Evolutionary conservation across 2,329 filamentous ascomycete species (phyloP).

Genomic region (Aspergillus bombycis): DNA sequence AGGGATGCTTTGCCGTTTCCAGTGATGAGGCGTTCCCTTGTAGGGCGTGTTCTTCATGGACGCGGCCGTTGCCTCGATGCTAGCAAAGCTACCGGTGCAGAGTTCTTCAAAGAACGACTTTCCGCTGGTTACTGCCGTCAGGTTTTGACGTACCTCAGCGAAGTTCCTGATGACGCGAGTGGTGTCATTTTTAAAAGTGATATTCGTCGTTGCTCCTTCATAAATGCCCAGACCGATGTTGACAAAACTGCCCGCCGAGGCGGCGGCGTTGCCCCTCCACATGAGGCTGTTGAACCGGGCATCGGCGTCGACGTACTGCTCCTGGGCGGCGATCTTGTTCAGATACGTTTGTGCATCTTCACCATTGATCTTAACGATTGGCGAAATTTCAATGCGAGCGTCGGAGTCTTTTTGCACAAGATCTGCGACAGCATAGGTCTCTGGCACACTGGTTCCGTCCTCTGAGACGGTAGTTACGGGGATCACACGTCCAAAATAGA

Average conservation of each 20-base stretch:
- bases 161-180: neutral
- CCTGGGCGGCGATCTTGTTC: conserved; percentile 21
- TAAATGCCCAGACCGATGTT: conserved; percentile 22
- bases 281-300: conserved; percentile 39
- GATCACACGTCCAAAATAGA: conserved; percentile 8
- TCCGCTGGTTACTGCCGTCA: conserved; percentile 41
- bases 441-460: conserved; percentile 7
- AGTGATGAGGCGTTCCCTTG: conserved; percentile 13
- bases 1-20: conserved; percentile 18
- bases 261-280: conserved; percentile 11
- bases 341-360: conserved; percentile 33
- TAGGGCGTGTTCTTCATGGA: neutral
- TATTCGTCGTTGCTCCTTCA: conserved; percentile 29
- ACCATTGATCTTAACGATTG: conserved; percentile 35
- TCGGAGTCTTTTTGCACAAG: conserved; percentile 13
- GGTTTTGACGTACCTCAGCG: conserved; percentile 23
- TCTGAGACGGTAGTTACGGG: conserved; percentile 11
- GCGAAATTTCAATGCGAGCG: conserved; percentile 21
- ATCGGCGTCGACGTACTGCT: conserved; percentile 32
- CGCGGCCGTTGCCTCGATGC: neutral
- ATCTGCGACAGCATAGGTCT: conserved; percentile 18
- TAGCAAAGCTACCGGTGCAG: conserved; percentile 23
- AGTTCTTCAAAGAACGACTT: conserved; percentile 46
- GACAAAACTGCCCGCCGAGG: conserved; percentile 2
- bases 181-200: conserved; percentile 38